Conservation (phyloP, 768 basidiomycete species). For the Lactarius evosmus region DNA sequence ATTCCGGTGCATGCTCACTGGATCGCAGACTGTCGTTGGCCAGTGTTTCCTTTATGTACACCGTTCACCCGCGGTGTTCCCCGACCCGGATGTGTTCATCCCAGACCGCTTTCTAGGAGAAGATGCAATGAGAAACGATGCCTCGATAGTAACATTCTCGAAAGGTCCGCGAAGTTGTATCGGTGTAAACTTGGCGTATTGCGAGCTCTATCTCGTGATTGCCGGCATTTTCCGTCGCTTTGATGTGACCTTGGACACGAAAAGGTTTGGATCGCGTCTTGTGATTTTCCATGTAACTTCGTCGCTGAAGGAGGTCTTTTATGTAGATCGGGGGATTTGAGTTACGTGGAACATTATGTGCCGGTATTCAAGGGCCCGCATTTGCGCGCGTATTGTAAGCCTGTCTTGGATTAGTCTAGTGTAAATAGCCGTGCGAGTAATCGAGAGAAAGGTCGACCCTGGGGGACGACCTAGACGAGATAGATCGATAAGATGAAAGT, state of each 20-base stretch:
- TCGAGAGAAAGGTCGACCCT: no score
- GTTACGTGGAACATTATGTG: not conserved
- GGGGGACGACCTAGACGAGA: no score
- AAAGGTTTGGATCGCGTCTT: not conserved
- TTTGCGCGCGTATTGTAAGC: not conserved
- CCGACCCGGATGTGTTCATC: not conserved
- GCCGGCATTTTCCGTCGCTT: not conserved
- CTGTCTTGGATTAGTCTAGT: not conserved
- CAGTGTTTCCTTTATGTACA: not conserved
- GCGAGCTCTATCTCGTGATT: conserved; percentile 2
- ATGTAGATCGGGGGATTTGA: not conserved
- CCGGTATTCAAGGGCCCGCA: not conserved
- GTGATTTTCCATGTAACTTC: not conserved
- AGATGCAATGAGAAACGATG: not conserved
- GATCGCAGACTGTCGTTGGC: not conserved
- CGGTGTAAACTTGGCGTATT: conserved; percentile 4
- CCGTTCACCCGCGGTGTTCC: not conserved
- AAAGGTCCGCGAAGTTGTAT: not conserved
- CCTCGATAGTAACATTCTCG: not conserved
- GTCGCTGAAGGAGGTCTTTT: not conserved
- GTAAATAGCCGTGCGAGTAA: no score
- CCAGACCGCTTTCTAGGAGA: not conserved
- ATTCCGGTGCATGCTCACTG: not conserved
- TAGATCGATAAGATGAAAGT: no score
- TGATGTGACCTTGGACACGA: not conserved